Conservation (phyloP, 257 asterid genomes). For the Nicotiana otophora region DNA sequence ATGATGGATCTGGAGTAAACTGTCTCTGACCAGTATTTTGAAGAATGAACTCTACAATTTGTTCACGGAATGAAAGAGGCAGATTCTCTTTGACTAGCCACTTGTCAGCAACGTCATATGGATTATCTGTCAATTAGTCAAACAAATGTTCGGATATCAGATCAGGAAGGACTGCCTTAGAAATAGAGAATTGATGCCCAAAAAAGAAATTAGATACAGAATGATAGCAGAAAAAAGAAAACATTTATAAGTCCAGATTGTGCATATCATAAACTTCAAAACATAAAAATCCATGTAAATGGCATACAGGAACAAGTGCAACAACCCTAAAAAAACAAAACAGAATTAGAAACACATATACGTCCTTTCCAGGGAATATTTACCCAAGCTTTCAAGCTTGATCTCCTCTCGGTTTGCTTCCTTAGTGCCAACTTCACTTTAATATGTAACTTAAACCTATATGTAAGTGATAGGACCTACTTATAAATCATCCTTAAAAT, state of each 20-base stretch:
- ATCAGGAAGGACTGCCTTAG: not conserved
- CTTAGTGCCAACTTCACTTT: not conserved
- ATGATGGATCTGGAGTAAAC: constrained; percentile 71
- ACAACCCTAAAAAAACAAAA: not conserved
- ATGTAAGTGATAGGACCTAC: not conserved
- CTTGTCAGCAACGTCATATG: constrained; percentile 85
- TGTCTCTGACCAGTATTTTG: constrained; percentile 78
- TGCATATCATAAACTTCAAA: not conserved
- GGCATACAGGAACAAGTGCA: constrained; percentile 2
- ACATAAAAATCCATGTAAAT: not conserved
- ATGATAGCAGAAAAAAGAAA: not conserved
- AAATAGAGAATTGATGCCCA: not conserved
- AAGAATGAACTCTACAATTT: constrained; percentile 84
- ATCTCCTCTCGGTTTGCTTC: constrained; percentile 1
- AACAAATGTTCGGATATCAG: not conserved
- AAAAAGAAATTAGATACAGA: not conserved
- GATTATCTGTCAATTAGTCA: constrained; percentile 63
- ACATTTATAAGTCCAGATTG: not conserved
- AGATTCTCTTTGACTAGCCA: constrained; percentile 91
- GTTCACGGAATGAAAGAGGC: constrained; percentile 87
- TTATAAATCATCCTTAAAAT: not conserved
- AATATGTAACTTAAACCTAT: not conserved
- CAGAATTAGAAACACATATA: not conserved
- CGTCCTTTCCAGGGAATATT: not conserved
- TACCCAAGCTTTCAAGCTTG: not conserved